Base-by-base conservation (phyloP, 2,329 filamentous ascomycete species). In the Hortaea sp. region DNA sequence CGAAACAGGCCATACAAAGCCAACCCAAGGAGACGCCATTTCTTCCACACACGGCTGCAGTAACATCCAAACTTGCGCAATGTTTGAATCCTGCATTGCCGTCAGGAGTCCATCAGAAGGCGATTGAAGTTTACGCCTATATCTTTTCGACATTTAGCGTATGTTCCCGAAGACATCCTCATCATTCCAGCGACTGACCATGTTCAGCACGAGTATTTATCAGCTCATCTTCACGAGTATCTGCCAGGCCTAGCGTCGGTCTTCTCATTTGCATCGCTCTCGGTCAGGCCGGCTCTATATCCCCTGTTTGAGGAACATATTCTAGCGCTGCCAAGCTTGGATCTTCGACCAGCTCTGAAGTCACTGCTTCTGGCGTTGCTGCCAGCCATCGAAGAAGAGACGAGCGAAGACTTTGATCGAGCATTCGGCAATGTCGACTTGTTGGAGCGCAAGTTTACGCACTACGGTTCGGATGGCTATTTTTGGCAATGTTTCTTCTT, bases 401-500 rank as follows among this genome's bases (percentile, higher is more conserved):
- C 88, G 6, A 94, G 89, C 54, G 92, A 98, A 62, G 94, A 98
- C 62, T 98, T 97, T 64, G 90, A 97, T 52, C 78, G 85, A 45
- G 94, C 89, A 1, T 65, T 95, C 46, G 78, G 77, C 48, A 78
- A 95, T 7, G 64, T 97, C 41, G 84, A 92, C 56, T 81, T 77
- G 47, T 81, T 97, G 63, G 88, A 89, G 59, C 67, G 75, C 48
- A 76, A 78, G 41, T 77, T 88, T 57, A 53, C 78, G 67, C 62
- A 77, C 71, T 40, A 75, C 41, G 50, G 53, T 9, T 59, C 27
- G 10, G 61, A 66, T 29, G 85, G 86, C 53, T 95, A 92, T 65
- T 98, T 97, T 64, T 98, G 92, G 92, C 92, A 98, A 68, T 95
- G 88, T 63, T 84, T 98, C 61, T 97, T 98, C 59, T 71, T 98